Conservation (phyloP, 2,329 filamentous ascomycete species). For the Aspergillus niger region DNA sequence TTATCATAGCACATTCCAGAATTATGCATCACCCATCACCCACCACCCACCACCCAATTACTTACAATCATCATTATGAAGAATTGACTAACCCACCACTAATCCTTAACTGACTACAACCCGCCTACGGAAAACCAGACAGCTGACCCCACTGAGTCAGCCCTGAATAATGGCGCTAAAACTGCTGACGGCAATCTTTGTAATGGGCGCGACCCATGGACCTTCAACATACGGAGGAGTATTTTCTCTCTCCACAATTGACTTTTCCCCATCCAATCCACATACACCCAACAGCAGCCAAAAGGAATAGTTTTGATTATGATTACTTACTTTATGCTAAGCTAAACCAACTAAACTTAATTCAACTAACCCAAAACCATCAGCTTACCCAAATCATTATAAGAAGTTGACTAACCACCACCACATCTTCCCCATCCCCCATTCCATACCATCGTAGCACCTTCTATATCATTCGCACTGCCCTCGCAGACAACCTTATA, state of each 20-base stretch:
- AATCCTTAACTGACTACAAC: background rate
- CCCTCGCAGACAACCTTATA: constrained; percentile 18
- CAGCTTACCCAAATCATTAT: constrained; percentile 20
- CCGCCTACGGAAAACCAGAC: too few relatives aligned
- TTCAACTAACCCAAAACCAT: too few relatives aligned
- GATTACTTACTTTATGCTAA: background rate
- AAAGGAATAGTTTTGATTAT: background rate
- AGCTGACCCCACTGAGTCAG: background rate
- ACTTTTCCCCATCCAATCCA: background rate
- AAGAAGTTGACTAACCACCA: constrained; percentile 30
- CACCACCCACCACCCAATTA: too few relatives aligned
- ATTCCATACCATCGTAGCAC: constrained; percentile 4
- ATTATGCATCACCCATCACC: background rate
- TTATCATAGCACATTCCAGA: background rate
- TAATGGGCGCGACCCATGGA: constrained; percentile 12
- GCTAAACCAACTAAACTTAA: too few relatives aligned
- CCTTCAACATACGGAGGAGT: too few relatives aligned
- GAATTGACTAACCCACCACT: background rate
- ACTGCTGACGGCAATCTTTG: constrained; percentile 34
- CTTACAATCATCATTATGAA: background rate
- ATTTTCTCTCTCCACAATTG: background rate
- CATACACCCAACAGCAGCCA: background rate
- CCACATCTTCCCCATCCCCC: background rate
- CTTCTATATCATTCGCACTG: constrained; percentile 28
- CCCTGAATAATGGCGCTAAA: constrained; percentile 5